Percentiles rank a stretch among this genome's conserved stretches.
Conservation (phyloP, 2,329 filamentous ascomycete genomes). For the Nannizzia gypsea region DNA sequence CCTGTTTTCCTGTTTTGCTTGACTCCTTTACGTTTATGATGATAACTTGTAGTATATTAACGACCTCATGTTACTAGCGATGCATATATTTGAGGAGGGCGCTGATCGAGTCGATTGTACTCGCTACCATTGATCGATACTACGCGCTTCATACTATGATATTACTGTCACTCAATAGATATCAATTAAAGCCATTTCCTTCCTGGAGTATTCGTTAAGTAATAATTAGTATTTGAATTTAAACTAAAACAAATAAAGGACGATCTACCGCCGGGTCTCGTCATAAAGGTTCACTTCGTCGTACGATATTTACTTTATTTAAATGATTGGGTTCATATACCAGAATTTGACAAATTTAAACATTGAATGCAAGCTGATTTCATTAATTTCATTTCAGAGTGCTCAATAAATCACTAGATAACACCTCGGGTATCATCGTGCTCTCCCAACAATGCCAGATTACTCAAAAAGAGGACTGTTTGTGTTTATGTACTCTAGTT, state of each 20-base stretch:
- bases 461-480: too few relatives aligned
- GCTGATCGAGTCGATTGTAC: not conserved
- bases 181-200: not conserved
- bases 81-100: not conserved
- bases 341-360: too few relatives aligned
- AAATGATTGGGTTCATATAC: too few relatives aligned
- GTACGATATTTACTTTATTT: too few relatives aligned
- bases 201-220: not conserved
- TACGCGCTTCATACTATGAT: not conserved
- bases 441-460: too few relatives aligned
- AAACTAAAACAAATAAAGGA: not conserved
- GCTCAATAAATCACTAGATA: too few relatives aligned
- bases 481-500: too few relatives aligned
- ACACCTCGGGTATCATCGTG: too few relatives aligned
- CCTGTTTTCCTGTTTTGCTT: not conserved
- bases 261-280: not conserved
- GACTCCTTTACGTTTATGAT: constrained; percentile 6
- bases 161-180: not conserved
- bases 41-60: constrained; percentile 1
- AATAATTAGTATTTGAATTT: not conserved
- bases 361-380: too few relatives aligned
- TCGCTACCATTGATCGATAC: not conserved
- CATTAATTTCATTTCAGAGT: too few relatives aligned
- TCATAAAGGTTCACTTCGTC: too few relatives aligned
- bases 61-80: not conserved